Base-by-base conservation (phyloP, 2,329 filamentous ascomycete genomes). In the Graphiopsis chlorocephala region DNA sequence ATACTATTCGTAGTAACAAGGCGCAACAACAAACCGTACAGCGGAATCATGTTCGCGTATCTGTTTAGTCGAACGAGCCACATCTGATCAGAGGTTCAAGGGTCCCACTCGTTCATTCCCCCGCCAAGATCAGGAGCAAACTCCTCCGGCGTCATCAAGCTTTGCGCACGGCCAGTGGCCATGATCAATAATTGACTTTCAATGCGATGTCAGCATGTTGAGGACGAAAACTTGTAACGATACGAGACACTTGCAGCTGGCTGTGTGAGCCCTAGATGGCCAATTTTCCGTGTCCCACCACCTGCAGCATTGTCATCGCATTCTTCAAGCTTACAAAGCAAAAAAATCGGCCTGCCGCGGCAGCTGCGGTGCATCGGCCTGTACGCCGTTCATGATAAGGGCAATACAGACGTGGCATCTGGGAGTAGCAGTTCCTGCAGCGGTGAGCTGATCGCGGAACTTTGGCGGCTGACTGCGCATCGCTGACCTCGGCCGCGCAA, bases 391-490 rank as follows among this genome's bases (percentile, higher is more conserved):
- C 25, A 29, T 8, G 48, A 29, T 28, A 52, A 53, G 7, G 50
- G 17, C 26, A 29, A 17, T 11, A 53, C 5, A 29, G 8, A 53
- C n/a, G 14, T 20, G 15, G 50, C 50, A 11, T 20, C n/a, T 1
- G 15, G 15, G n/a, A 31, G 50, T 8, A 3, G 4, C 6, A 31
- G 4, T 53, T 23, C 15, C 4, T 15, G 53, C 53, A 56, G 31
- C n/a, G 29, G 53, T 56, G 53, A 38, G 53, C 31, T 56, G 53
- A 56, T 56, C 11, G 29, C 53, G 53, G 53, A 56, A 31, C 53
- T 56, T 15, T 56, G 29, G 29, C 53, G 53, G 53, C n/a, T 56
- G 2, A 35, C n/a, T 35, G 31, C 31, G 17, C 23, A 53, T 53
- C 50, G 28, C 26, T 53, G 50, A 28, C 48, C 48, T 52, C 48